These are phyloP conservation scores for Blastocystis sp. DNA, from an alignment of 352 stramenopile genomes.

Conservation along the genomic window DNA sequence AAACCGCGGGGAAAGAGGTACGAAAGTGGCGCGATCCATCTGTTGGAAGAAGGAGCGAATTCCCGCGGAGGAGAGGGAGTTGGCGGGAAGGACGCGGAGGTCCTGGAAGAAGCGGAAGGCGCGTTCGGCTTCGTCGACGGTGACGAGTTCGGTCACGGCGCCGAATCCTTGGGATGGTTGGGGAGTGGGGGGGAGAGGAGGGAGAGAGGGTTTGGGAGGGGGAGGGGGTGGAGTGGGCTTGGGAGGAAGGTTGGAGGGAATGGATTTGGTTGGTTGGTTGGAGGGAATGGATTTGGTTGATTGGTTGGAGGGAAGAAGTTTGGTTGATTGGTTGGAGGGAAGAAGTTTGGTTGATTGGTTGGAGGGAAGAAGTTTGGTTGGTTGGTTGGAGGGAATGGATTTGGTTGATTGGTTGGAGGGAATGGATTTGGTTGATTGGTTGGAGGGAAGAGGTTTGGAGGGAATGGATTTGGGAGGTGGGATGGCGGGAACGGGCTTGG, in stretches of 20 bases:
- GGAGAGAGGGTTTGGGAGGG: neutral
- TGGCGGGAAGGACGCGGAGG: neutral
- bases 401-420: no score
- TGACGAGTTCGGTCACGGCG: neutral
- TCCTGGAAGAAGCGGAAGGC: constrained; percentile 18
- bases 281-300: no score
- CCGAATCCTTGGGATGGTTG: neutral
- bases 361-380: no score
- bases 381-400: no score
- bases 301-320: no score
- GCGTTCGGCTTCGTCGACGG: constrained; percentile 16
- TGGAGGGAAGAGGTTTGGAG: no score
- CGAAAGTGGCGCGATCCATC: neutral
- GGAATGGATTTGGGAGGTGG: no score
- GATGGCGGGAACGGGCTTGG: neutral
- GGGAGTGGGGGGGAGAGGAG: no score
- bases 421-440: no score
- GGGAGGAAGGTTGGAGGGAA: neutral
- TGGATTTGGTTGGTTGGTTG: no score
- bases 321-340: no score
- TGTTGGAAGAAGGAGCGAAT: neutral
- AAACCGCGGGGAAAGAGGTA: neutral
- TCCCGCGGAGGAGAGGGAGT: neutral
- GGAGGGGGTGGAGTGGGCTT: neutral
- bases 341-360: no score